Percentiles rank a stretch among this genome's conserved stretches.
These are phyloP conservation scores for Nakaseomyces glabratus DNA, from an alignment of 1,139 yeast genomes.

Conservation along the genomic window DNA sequence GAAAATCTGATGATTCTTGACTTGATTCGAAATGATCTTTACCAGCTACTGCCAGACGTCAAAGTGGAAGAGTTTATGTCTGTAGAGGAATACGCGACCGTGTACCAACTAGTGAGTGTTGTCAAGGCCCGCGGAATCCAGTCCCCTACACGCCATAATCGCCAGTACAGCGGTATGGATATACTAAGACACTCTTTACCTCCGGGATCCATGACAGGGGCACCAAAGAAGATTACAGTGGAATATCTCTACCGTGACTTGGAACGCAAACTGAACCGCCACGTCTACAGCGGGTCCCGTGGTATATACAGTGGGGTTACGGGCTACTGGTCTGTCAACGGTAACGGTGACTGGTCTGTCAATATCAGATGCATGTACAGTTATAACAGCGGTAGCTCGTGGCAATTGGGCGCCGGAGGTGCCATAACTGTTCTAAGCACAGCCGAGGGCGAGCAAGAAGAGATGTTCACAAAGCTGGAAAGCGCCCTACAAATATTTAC, in stretches of 20 bases:
- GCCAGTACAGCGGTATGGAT: constrained; percentile 60
- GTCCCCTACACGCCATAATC: constrained; percentile 11
- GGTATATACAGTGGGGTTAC: constrained; percentile 92
- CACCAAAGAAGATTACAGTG: constrained; percentile 90
- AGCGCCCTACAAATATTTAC: constrained; percentile 74
- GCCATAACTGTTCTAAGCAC: constrained; percentile 90
- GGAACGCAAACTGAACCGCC: constrained; percentile 34
- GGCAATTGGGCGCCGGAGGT: constrained; percentile 98
- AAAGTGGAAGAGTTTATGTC: constrained; percentile 72
- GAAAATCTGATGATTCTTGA: constrained; percentile 97
- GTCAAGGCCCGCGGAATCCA: constrained; percentile 52
- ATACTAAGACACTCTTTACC: constrained; percentile 73
- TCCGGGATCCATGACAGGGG: constrained; percentile 99
- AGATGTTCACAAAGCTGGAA: constrained; percentile 71
- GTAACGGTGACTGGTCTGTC: constrained; percentile 93
- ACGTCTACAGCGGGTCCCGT: constrained; percentile 40
- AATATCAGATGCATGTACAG: constrained; percentile 76
- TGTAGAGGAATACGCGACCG: constrained; percentile 87
- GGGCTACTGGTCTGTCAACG: constrained; percentile 90
- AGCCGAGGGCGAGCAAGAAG: constrained; percentile 80
- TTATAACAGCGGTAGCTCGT: constrained; percentile 40
- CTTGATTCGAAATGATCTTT: constrained; percentile 83
- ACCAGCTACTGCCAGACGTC: constrained; percentile 58
- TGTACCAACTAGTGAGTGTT: constrained; percentile 85
- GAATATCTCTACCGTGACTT: constrained; percentile 53